A percentile compares a stretch with the other conserved stretches of the same genome.
Conservation (phyloP, 163 green algal genomes). For the Coccomyxa subellipsoidea region DNA sequence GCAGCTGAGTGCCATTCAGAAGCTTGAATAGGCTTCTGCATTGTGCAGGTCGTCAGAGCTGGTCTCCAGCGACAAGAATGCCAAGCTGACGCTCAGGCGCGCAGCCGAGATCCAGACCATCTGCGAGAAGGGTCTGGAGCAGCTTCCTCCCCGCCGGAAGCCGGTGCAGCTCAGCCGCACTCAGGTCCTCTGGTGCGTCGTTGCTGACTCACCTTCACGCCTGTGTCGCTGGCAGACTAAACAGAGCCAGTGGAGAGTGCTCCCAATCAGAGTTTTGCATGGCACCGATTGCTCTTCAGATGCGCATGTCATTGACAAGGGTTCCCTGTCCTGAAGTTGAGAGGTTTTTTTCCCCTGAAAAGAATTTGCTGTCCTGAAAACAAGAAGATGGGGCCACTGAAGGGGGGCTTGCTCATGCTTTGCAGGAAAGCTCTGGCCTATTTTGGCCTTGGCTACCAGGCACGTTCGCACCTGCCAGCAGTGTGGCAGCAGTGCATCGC, state of each 20-base stretch:
- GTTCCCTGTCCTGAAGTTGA: too few species aligned
- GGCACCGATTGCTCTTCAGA: too few species aligned
- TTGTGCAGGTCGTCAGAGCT: conserved; percentile 1
- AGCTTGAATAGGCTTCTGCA: too few species aligned
- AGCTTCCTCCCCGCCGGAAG: neutral
- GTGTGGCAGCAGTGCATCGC: neutral
- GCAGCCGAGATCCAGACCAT: neutral
- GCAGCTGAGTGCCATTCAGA: too few species aligned
- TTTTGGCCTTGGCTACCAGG: conserved; percentile 1
- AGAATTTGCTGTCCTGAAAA: too few species aligned
- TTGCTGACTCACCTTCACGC: neutral
- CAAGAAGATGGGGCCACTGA: neutral
- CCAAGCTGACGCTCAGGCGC: neutral
- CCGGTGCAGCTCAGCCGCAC: neutral
- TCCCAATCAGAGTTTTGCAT: too few species aligned
- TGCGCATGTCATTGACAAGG: too few species aligned
- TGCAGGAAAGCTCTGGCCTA: neutral
- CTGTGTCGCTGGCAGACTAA: too few species aligned
- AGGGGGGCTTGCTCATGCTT: neutral
- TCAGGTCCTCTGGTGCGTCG: neutral
- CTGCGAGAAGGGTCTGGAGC: neutral
- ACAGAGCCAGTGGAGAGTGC: too few species aligned
- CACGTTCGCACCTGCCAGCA: neutral
- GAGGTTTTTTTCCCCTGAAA: too few species aligned
- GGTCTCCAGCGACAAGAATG: neutral